phyloP scores from a whole-genome alignment of 1,284 basidiomycete genomes.

The Rhizopogon hawkerae region DNA sequence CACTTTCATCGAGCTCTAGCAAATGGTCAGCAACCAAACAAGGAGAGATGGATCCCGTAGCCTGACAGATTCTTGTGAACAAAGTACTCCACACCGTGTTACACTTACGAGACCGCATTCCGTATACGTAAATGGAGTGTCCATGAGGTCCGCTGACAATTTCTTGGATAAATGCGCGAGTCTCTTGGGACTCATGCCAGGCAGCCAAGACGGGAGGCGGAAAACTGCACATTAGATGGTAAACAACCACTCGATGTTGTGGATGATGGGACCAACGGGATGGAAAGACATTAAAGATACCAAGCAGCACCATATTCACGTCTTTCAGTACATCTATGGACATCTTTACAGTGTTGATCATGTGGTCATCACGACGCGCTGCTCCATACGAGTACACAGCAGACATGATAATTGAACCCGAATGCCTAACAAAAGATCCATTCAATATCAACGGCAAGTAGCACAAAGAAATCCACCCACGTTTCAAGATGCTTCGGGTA shows the following conservation, averaged over 20 bases:
- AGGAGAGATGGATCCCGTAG: slow-evolving; percentile 7
- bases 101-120: slow-evolving; percentile 11
- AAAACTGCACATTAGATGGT: slow-evolving; percentile 1
- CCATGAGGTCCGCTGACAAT: slow-evolving; percentile 13
- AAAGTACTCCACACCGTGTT: not conserved
- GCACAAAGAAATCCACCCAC: not conserved
- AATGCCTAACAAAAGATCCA: not conserved
- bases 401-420: not conserved
- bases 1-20: slow-evolving; percentile 1
- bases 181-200: slow-evolving; percentile 12
- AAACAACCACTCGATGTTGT: too few species aligned
- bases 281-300: not conserved
- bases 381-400: slow-evolving; percentile 2
- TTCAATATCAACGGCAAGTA: not conserved
- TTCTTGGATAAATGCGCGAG: slow-evolving; percentile 12
- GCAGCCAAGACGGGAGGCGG: slow-evolving; percentile 10
- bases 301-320: not conserved
- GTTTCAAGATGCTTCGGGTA: slow-evolving; percentile 13
- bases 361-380: not conserved
- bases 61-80: slow-evolving; percentile 7
- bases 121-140: slow-evolving; percentile 15
- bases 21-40: slow-evolving; percentile 13
- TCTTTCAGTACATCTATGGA: too few species aligned
- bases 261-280: not conserved
- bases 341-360: not conserved